Percentiles rank a stretch among this genome's conserved stretches.
phyloP scores from a whole-genome alignment of 495 filamentous ascomycete genomes.

The Penicillium odoratum region DNA sequence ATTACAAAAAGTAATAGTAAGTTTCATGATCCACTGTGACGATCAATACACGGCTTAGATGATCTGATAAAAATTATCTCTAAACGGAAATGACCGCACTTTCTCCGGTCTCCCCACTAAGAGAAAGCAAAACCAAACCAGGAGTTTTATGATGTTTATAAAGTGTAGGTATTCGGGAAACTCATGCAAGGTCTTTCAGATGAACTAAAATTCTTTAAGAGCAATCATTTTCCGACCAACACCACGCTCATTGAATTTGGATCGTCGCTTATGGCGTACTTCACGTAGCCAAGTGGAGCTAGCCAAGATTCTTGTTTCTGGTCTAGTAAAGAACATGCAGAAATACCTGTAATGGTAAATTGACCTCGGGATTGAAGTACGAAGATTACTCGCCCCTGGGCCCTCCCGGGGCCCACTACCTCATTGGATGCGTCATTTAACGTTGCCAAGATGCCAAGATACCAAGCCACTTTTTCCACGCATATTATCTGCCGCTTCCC shows the following conservation, averaged over 20 bases:
- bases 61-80: constrained; percentile 13
- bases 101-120: too few species aligned
- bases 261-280: background rate
- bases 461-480: background rate
- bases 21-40: too few species aligned
- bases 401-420: too few species aligned
- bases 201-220: background rate
- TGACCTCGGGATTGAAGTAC: background rate
- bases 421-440: background rate
- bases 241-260: background rate
- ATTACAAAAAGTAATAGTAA: constrained; percentile 2
- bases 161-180: background rate
- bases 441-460: background rate
- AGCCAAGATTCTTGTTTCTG: background rate
- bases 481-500: background rate
- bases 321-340: background rate
- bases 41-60: background rate
- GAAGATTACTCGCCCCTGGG: background rate
- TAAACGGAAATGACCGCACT: background rate
- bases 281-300: background rate
- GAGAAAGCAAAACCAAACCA: too few species aligned
- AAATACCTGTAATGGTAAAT: background rate
- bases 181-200: background rate
- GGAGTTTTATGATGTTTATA: background rate
- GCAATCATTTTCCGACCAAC: background rate